These are phyloP conservation scores for Amauroascus verrucosus DNA, from an alignment of 2,329 filamentous ascomycete genomes.

Conservation along the genomic window DNA sequence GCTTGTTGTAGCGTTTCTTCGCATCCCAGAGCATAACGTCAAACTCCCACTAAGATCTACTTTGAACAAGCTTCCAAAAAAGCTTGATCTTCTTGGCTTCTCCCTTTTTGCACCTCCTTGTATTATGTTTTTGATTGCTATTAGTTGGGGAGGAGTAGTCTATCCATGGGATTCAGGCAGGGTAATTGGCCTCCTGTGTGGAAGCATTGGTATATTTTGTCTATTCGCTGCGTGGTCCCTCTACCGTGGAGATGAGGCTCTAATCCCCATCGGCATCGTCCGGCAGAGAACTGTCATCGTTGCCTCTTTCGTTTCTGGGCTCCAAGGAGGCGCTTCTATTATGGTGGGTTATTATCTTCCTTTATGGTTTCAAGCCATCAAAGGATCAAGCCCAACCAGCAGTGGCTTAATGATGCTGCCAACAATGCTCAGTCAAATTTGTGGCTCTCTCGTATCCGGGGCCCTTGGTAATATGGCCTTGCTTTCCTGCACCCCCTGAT, in stretches of 20 bases:
- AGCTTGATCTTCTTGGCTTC: conserved; percentile 4
- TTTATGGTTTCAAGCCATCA: conserved; percentile 9
- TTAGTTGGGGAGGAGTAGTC: conserved; percentile 6
- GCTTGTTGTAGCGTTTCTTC: conserved; percentile 33
- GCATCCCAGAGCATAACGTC: conserved; percentile 23
- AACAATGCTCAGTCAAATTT: conserved; percentile 2
- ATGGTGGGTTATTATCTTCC: conserved; percentile 12
- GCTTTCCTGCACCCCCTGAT: not conserved
- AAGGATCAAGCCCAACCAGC: conserved; percentile 2
- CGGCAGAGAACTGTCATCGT: conserved; percentile 6
- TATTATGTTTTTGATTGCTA: conserved; percentile 6
- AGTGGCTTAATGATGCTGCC: conserved; percentile 11
- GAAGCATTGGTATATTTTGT: not conserved
- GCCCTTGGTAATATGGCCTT: not conserved
- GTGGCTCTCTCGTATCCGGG: not conserved
- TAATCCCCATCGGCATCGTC: conserved; percentile 6
- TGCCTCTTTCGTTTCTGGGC: not conserved
- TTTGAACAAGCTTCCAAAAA: conserved; percentile 20
- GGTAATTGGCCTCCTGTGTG: conserved; percentile 5
- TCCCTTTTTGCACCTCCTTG: conserved; percentile 5
- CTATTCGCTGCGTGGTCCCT: not conserved
- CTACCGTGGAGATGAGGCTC: conserved; percentile 5
- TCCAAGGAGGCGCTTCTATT: conserved; percentile 1
- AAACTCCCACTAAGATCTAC: conserved; percentile 24
- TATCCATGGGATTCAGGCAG: conserved; percentile 8